Evolutionary conservation across 495 filamentous ascomycete species (phyloP).

Genomic region (Neurospora sublineolata): DNA sequence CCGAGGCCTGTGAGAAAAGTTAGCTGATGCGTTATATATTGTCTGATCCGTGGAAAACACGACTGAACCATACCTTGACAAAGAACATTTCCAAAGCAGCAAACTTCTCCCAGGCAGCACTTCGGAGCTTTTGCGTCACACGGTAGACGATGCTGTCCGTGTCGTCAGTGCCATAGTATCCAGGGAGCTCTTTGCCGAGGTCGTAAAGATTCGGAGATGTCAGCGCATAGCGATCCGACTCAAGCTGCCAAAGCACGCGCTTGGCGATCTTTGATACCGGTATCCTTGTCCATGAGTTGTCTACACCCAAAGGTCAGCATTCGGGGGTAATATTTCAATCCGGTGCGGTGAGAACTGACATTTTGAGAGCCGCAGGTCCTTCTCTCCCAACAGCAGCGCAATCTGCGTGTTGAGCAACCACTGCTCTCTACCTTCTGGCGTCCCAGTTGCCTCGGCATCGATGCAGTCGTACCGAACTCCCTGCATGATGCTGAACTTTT

Average conservation of each 20-base stretch:
- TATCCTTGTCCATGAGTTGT: conserved; percentile 56
- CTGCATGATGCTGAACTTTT: conserved; percentile 37
- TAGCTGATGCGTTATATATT: conserved; percentile 9
- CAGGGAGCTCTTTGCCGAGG: conserved; percentile 31
- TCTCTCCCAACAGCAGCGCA: conserved; percentile 62
- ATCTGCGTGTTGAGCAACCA: conserved; percentile 72
- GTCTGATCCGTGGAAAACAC: not conserved
- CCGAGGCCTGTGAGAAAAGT: conserved; percentile 43
- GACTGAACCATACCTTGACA: conserved; percentile 47
- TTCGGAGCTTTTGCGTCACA: conserved; percentile 27
- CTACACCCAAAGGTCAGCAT: conserved; percentile 25
- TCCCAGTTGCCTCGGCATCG: conserved; percentile 32
- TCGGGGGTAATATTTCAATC: not conserved
- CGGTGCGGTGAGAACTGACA: conserved; percentile 37
- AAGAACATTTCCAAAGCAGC: conserved; percentile 56
- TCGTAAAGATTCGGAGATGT: conserved; percentile 33
- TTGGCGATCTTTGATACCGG: conserved; percentile 37
- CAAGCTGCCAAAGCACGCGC: conserved; percentile 35
- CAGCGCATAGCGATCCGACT: conserved; percentile 37
- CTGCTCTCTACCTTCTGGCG: conserved; percentile 43
- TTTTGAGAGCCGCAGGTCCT: conserved; percentile 60
- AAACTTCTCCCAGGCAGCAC: conserved; percentile 37
- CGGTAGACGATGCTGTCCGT: conserved; percentile 28
- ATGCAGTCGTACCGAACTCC: conserved; percentile 46
- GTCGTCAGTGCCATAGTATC: conserved; percentile 30